Evolutionary conservation across 2,329 filamentous ascomycete genomes (phyloP).

Genomic region (Magnaporthales sp.): DNA sequence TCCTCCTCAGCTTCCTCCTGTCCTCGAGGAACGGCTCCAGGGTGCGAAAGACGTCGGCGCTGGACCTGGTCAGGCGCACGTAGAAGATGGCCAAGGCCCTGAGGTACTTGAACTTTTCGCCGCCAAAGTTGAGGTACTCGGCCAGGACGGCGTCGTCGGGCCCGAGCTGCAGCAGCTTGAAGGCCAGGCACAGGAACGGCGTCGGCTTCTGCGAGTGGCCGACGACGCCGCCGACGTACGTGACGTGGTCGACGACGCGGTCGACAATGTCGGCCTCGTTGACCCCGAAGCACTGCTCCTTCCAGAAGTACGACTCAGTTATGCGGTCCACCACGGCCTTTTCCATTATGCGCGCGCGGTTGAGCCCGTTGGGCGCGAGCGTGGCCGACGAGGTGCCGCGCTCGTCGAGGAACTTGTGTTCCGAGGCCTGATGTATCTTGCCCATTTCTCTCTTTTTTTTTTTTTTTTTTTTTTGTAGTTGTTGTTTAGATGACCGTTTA

Average conservation of each 20-base stretch:
- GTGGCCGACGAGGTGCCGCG: conserved; percentile 66
- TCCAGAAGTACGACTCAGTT: conserved; percentile 93
- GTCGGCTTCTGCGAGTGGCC: conserved; percentile 78
- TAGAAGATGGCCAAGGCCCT: conserved; percentile 88
- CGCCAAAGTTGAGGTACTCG: conserved; percentile 72
- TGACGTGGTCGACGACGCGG: conserved; percentile 75
- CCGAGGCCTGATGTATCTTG: conserved; percentile 62
- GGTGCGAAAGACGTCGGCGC: conserved; percentile 69
- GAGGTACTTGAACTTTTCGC: conserved; percentile 75
- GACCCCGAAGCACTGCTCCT: conserved; percentile 94
- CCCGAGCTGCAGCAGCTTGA: conserved; percentile 86
- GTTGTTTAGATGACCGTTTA: background rate
- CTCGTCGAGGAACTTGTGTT: conserved; percentile 77
- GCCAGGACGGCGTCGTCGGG: conserved; percentile 70
- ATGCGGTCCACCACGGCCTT: conserved; percentile 94
- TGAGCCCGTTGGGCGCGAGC: conserved; percentile 77
- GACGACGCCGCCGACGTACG: conserved; percentile 80
- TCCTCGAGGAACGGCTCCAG: conserved; percentile 81
- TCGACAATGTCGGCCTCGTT: conserved; percentile 80
- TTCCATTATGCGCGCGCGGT: conserved; percentile 92
- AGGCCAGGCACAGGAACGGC: conserved; percentile 86
- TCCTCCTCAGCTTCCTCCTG: conserved; percentile 70
- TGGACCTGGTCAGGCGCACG: conserved; percentile 75
- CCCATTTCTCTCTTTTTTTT: conserved; percentile 3
- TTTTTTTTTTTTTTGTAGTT: background rate